Conservation (phyloP, 2,329 filamentous ascomycete genomes). For the Amesomyces nigricolor region DNA sequence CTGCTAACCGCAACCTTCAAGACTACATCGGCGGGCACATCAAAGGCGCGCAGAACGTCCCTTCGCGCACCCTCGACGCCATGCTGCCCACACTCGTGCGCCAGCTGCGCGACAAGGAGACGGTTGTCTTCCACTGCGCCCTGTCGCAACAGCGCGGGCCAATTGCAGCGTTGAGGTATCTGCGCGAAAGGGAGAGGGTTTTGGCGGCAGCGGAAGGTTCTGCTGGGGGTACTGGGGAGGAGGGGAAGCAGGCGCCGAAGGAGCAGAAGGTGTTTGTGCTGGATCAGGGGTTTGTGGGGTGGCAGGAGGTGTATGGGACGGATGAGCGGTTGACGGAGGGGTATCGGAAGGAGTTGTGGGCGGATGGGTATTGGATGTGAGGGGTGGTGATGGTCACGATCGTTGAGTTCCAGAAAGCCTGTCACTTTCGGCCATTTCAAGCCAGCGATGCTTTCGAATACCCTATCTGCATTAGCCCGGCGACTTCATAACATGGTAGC, state of each 20-base stretch:
- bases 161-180: slow-evolving; percentile 72
- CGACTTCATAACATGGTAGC: too few species aligned
- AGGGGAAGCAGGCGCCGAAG: slow-evolving; percentile 22
- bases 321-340: slow-evolving; percentile 78
- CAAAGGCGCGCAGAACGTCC: slow-evolving; percentile 66
- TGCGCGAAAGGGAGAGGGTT: slow-evolving; percentile 60
- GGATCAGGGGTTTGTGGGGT: slow-evolving; percentile 77
- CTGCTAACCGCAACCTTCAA: slow-evolving; percentile 30
- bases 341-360: slow-evolving; percentile 82
- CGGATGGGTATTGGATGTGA: slow-evolving; percentile 43
- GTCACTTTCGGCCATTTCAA: too few species aligned
- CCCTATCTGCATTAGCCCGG: neutral
- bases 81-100: slow-evolving; percentile 78
- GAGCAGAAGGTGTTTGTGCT: slow-evolving; percentile 74
- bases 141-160: slow-evolving; percentile 88
- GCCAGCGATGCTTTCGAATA: neutral
- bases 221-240: slow-evolving; percentile 21
- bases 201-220: slow-evolving; percentile 22
- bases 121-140: slow-evolving; percentile 90
- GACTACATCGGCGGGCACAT: slow-evolving; percentile 93
- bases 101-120: slow-evolving; percentile 68
- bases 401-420: too few species aligned
- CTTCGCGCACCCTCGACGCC: slow-evolving; percentile 66
- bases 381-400: neutral
- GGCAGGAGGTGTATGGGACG: slow-evolving; percentile 78